Base-by-base conservation (phyloP, 2,329 filamentous ascomycete species). In the Myriosclerotinia curreyana region DNA sequence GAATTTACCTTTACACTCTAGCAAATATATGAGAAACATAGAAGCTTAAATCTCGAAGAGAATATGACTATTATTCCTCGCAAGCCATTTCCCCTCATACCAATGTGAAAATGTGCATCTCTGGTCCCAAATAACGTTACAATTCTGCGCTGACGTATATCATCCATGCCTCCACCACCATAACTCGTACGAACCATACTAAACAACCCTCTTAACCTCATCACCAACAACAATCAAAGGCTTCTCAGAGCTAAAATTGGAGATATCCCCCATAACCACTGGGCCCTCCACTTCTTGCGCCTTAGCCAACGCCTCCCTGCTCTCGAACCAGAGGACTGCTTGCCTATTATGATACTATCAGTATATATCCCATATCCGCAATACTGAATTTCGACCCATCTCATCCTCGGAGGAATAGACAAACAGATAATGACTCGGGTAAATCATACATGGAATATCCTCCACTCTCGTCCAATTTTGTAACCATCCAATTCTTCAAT, bases 181-280 rank as follows among this genome's bases (percentile, higher is more conserved):
- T 17, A 4, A 15, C 17, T 17, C 34, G 31, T 17, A 12, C 0
- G 5, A 14, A 46, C 25, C 17, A 44, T 8, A n/a, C 46, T 28
- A 48, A 40, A 7, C 34, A 55, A n/a, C 17, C 17, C 7, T 28
- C 36, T 36, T 7, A n/a, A 64, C 7, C 46, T 38, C 62, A 6
- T 17, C 12, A 28, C 62, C 62, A 15, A 49, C 8, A n/a, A 52
- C 15, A 52, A 64, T 2, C 1, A 64, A 25, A 6, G 62, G 48
- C 28, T 52, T 20, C 54, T 51, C 53, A 2, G 44, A 51, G 54
- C 54, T 64, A 11, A 60, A 64, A 15, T 60, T 60, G 3, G 54
- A 5, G 3, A 64, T 5, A 52, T 64, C 62, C 1, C 5, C 28
- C 48, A 64, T 31, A 3, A 64, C 15, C 7, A 8, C 6, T 17